A percentile compares a stretch with the other conserved stretches of the same genome.
These are phyloP conservation scores for Colletotrichum orchidophilum DNA, from an alignment of 2,329 filamentous ascomycete genomes.

Conservation along the genomic window DNA sequence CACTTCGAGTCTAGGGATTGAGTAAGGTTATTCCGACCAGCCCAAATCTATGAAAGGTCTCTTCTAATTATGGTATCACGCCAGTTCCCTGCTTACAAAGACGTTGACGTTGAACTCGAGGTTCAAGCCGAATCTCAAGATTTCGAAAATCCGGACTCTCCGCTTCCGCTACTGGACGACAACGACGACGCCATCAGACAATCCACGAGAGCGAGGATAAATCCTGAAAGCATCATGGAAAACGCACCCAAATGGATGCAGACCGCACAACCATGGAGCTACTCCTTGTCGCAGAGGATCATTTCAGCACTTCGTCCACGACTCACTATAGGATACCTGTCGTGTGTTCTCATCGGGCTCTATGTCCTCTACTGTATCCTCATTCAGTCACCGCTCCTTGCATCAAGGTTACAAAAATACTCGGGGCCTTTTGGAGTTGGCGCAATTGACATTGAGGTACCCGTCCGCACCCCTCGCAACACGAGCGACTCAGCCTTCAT, in stretches of 20 bases:
- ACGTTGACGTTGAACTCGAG: conserved; percentile 23
- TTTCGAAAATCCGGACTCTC: conserved; percentile 17
- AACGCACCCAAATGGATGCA: conserved; percentile 17
- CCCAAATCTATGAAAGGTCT: neutral
- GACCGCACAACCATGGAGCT: neutral
- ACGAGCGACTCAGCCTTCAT: conserved; percentile 47
- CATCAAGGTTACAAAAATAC: conserved; percentile 54
- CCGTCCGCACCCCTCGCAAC: conserved; percentile 44
- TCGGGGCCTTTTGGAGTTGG: conserved; percentile 56
- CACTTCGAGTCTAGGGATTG: neutral
- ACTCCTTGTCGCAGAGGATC: neutral
- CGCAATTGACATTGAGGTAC: conserved; percentile 57
- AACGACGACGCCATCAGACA: neutral
- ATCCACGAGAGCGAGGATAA: neutral
- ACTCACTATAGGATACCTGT: conserved; percentile 46
- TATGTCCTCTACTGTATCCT: conserved; percentile 53
- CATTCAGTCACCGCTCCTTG: conserved; percentile 52
- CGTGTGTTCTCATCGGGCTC: conserved; percentile 39
- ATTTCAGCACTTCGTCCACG: conserved; percentile 41
- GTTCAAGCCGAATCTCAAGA: neutral
- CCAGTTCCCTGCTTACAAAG: neutral
- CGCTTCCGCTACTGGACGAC: conserved; percentile 1
- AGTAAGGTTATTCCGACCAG: neutral
- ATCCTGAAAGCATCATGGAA: neutral
- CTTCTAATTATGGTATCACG: neutral